phyloP scores from a whole-genome alignment of 2,329 filamentous ascomycete species.

The Colletotrichum sp. region DNA sequence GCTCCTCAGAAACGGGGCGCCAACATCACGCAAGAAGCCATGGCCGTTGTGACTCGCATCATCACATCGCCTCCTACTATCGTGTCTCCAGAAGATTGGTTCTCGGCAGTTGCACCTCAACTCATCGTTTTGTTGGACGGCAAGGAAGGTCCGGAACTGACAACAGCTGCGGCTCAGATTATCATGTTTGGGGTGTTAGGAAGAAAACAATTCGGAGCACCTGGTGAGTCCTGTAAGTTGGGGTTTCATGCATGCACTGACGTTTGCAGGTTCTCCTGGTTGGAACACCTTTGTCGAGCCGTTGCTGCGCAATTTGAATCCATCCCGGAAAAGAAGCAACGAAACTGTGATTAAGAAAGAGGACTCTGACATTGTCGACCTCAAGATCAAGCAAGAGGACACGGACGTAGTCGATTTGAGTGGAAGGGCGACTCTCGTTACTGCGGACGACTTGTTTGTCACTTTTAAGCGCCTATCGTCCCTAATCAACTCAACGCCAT shows the following conservation, averaged over 20 bases:
- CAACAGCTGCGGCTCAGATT: constrained; percentile 64
- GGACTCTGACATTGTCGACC: constrained; percentile 25
- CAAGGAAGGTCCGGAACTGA: constrained; percentile 59
- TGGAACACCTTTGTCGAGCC: constrained; percentile 69
- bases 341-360: constrained; percentile 23
- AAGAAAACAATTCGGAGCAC: constrained; percentile 66
- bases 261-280: constrained; percentile 54
- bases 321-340: constrained; percentile 30
- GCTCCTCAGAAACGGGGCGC: constrained; percentile 61
- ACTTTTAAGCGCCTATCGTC: constrained; percentile 61
- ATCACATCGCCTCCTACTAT: constrained; percentile 63
- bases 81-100: constrained; percentile 63
- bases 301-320: constrained; percentile 58
- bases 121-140: constrained; percentile 68
- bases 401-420: constrained; percentile 52
- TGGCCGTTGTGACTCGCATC: constrained; percentile 66
- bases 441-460: constrained; percentile 49
- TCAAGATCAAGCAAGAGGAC: constrained; percentile 23
- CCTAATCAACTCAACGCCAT: constrained; percentile 67
- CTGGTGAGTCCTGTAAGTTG: constrained; percentile 44
- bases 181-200: constrained; percentile 72
- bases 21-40: constrained; percentile 71
- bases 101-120: constrained; percentile 64
- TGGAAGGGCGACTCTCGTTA: constrained; percentile 48
- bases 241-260: neutral